Evolutionary conservation across 2,329 filamentous ascomycete species (phyloP).

Genomic region (Neopestalotiopsis rosae): DNA sequence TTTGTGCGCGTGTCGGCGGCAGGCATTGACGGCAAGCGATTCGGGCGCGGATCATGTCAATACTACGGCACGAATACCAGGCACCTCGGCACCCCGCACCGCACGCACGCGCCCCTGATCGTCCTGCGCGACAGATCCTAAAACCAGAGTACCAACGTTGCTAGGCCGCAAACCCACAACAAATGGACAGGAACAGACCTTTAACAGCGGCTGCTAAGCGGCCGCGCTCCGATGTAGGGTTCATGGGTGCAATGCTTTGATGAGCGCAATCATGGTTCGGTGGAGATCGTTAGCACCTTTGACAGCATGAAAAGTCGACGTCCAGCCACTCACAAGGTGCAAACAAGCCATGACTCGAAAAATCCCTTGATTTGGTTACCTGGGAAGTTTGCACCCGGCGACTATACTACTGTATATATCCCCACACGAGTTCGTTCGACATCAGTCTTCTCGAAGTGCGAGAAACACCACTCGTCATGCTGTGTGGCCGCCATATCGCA

Average conservation of each 20-base stretch:
- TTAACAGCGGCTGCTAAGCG: background rate
- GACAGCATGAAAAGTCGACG: too few species aligned
- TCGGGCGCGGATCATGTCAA: background rate
- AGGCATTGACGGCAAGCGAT: background rate
- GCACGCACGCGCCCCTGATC: background rate
- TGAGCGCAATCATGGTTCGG: background rate
- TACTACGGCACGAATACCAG: background rate
- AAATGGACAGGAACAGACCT: constrained; percentile 1
- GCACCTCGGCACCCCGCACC: background rate
- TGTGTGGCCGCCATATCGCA: background rate
- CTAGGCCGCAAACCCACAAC: background rate
- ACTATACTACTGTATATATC: background rate
- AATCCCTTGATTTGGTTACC: background rate
- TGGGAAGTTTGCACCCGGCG: background rate
- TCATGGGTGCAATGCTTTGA: background rate
- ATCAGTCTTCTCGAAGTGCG: background rate
- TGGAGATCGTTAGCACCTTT: background rate
- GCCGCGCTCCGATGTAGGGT: background rate
- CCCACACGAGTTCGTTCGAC: background rate
- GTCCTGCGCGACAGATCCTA: background rate
- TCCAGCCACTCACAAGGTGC: background rate
- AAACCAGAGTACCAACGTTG: background rate
- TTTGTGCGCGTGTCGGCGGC: background rate
- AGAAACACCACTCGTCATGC: background rate
- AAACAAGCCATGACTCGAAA: background rate